Evolutionary conservation across 768 basidiomycete genomes (phyloP).

Genomic region (Phanerochaete carnosa): DNA sequence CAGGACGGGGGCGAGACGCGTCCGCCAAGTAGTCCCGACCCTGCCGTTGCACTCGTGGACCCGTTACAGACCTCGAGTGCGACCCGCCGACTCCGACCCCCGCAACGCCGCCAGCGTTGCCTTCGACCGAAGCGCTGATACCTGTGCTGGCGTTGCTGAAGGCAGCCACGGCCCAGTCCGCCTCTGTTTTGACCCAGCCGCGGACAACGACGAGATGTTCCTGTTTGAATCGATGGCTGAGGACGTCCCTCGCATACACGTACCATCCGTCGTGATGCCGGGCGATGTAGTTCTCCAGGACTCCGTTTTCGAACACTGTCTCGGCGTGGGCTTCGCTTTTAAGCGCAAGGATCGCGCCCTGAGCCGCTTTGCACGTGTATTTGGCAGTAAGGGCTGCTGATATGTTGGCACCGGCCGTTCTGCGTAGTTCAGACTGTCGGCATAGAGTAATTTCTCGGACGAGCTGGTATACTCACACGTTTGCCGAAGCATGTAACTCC

Average conservation of each 20-base stretch:
- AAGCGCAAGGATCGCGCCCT: background rate
- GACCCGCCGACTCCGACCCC: background rate
- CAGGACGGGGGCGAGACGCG: no score
- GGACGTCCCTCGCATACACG: background rate
- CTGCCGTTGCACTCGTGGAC: background rate
- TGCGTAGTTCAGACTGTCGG: no score
- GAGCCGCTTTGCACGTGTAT: background rate
- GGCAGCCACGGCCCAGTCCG: background rate
- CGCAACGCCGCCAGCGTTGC: background rate
- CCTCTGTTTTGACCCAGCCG: background rate
- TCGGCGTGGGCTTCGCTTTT: background rate
- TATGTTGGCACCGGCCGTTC: no score
- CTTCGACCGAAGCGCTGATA: background rate
- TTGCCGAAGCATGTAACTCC: no score
- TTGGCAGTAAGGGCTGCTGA: background rate
- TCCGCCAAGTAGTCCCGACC: background rate
- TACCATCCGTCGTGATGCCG: background rate
- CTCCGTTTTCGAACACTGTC: background rate
- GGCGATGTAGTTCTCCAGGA: background rate
- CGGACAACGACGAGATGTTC: background rate
- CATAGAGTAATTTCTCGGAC: no score
- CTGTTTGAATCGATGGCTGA: background rate
- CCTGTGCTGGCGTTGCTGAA: background rate
- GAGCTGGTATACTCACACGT: no score
- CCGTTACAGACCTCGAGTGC: background rate